Percentiles rank a stretch among this genome's conserved stretches.
Conservation (phyloP, 2,329 filamentous ascomycete genomes). For the Monosporascus cannonballus region DNA sequence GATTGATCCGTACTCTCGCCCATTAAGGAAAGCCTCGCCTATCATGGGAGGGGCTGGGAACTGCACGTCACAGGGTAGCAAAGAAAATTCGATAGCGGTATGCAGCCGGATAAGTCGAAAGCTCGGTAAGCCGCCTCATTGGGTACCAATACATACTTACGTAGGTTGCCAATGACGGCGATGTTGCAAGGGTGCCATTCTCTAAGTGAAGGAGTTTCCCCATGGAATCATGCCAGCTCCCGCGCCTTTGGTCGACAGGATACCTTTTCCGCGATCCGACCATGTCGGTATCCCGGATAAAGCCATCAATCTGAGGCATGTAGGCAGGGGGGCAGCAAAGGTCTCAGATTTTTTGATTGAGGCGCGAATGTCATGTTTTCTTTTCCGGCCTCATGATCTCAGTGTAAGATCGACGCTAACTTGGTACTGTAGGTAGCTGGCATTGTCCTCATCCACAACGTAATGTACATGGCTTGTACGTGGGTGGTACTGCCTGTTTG, state of each 20-base stretch:
- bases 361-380: background rate
- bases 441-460: too few relatives aligned
- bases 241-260: background rate
- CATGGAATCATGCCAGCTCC: background rate
- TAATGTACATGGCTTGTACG: too few relatives aligned
- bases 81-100: background rate
- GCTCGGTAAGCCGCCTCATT: background rate
- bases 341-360: background rate
- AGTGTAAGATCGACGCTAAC: too few relatives aligned
- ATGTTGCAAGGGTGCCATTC: background rate
- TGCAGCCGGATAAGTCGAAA: background rate
- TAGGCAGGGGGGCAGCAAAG: background rate
- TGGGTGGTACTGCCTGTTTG: too few relatives aligned
- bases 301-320: background rate
- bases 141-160: background rate
- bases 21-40: too few relatives aligned
- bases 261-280: background rate
- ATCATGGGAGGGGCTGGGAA: too few relatives aligned
- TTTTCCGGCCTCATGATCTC: background rate
- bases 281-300: background rate
- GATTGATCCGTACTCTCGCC: too few relatives aligned
- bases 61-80: too few relatives aligned
- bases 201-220: too few relatives aligned
- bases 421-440: too few relatives aligned
- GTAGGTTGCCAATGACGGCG: background rate